These are phyloP conservation scores for Tetracentron sinense DNA, from an alignment of 164 flowering plant species.

Conservation along the genomic window DNA sequence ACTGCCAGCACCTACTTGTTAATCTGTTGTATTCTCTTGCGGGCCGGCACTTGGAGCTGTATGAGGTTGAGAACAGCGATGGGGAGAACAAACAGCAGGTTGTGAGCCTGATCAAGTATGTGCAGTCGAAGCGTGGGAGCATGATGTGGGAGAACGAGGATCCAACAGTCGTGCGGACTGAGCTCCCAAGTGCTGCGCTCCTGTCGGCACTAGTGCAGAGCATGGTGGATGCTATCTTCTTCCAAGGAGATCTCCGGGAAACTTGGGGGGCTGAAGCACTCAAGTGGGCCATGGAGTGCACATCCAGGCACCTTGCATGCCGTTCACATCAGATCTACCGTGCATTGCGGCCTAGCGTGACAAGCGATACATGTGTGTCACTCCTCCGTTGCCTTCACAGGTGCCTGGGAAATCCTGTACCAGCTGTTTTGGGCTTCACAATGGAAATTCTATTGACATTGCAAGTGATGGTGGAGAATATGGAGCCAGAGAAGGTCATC, in stretches of 20 bases:
- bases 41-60: conserved; percentile 89
- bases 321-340: conserved; percentile 99
- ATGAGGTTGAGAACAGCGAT: conserved; percentile 88
- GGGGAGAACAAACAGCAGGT: conserved; percentile 99
- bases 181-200: conserved; percentile 94
- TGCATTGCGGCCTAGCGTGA: conserved; percentile 80
- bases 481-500: conserved; percentile 98
- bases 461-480: conserved; percentile 98
- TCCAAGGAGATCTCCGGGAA: conserved; percentile 97
- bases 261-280: conserved; percentile 98
- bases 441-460: conserved; percentile 92
- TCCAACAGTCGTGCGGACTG: conserved; percentile 68
- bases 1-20: conserved; percentile 96
- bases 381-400: conserved; percentile 94
- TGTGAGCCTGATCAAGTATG: conserved; percentile 94
- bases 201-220: conserved; percentile 93
- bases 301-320: conserved; percentile 94
- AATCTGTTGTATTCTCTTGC: conserved; percentile 94
- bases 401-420: conserved; percentile 85
- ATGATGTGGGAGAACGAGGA: conserved; percentile 99
- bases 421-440: conserved; percentile 81
- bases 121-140: conserved; percentile 94
- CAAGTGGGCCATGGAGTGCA: conserved; percentile 99
- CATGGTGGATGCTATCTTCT: conserved; percentile 99
- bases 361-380: conserved; percentile 89